These are phyloP conservation scores for Erodium moschatum DNA, from an alignment of 441 rosid genomes.

Conservation along the genomic window DNA sequence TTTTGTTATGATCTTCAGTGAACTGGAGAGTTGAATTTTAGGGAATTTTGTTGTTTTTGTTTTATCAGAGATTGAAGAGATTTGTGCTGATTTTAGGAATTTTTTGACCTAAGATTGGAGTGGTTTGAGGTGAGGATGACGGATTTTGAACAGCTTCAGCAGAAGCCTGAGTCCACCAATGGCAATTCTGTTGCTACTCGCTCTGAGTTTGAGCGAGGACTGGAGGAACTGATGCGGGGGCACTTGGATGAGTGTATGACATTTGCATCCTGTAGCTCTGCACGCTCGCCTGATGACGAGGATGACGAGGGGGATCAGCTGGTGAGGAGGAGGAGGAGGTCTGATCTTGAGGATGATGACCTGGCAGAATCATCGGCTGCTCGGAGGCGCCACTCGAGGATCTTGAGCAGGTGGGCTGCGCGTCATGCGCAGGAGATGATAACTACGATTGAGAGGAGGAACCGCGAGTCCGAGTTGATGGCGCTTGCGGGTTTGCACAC, in stretches of 20 bases:
- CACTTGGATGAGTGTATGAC: conserved; percentile 75
- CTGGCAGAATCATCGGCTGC: conserved; percentile 75
- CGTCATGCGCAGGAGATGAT: conserved; percentile 90
- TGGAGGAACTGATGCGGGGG: conserved; percentile 80
- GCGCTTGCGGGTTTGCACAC: conserved; percentile 81
- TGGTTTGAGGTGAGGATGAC: conserved; percentile 42
- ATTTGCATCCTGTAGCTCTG: conserved; percentile 60
- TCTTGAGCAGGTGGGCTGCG: conserved; percentile 77
- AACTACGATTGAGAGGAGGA: conserved; percentile 73
- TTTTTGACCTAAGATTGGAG: conserved; percentile 3
- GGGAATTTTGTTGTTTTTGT: neutral
- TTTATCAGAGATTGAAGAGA: neutral
- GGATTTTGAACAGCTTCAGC: conserved; percentile 57
- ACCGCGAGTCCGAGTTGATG: conserved; percentile 73
- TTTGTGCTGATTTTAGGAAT: neutral
- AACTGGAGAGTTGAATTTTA: neutral
- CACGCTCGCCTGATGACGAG: conserved; percentile 44
- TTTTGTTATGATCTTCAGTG: neutral
- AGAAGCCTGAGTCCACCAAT: conserved; percentile 52
- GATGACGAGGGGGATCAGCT: conserved; percentile 66
- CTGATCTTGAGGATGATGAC: conserved; percentile 75
- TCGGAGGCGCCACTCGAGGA: conserved; percentile 60
- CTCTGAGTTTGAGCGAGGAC: conserved; percentile 51
- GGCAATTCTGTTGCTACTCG: conserved; percentile 22
- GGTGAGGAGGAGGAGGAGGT: conserved; percentile 65